Conservation (phyloP, 208 protist genomes). For the Crithidia thermophila region DNA sequence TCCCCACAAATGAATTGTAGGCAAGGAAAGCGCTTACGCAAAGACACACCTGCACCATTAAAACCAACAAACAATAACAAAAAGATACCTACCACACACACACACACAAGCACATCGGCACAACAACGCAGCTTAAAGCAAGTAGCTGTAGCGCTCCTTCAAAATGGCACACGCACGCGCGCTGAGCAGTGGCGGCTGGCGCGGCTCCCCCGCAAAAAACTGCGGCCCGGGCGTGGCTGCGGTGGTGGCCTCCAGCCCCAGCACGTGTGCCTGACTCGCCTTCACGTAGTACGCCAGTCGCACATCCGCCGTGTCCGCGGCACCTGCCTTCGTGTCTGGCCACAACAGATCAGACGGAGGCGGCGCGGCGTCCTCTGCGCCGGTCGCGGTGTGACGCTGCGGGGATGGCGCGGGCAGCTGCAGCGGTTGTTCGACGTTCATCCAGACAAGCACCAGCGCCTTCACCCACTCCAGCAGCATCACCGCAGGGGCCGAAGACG, state of each 20-base stretch:
- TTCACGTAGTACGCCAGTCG: slow-evolving; percentile 20
- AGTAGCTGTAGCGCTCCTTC: slow-evolving; percentile 29
- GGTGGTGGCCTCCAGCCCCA: slow-evolving; percentile 19
- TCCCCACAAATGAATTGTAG: too few species aligned
- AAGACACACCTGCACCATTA: too few species aligned
- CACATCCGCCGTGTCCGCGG: slow-evolving; percentile 20
- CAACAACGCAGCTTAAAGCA: slow-evolving; percentile 11
- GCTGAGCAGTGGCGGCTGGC: slow-evolving; percentile 30
- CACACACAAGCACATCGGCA: background rate
- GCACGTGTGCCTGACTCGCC: slow-evolving; percentile 13
- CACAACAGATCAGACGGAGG: slow-evolving; percentile 16
- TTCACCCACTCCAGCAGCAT: slow-evolving; percentile 32
- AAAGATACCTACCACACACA: background rate
- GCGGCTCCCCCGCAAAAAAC: background rate
- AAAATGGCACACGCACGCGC: slow-evolving; percentile 30
- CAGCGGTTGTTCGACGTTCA: slow-evolving; percentile 35
- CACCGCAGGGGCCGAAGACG: slow-evolving; percentile 27
- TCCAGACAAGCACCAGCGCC: slow-evolving; percentile 27
- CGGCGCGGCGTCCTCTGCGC: background rate
- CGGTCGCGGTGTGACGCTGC: background rate
- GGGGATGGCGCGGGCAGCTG: slow-evolving; percentile 7
- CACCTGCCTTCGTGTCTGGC: slow-evolving; percentile 10
- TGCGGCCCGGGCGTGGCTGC: background rate
- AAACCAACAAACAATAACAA: background rate
- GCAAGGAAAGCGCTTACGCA: too few species aligned